These are phyloP conservation scores for Pulveroboletus frians DNA, from an alignment of 768 basidiomycete species.

Conservation along the genomic window DNA sequence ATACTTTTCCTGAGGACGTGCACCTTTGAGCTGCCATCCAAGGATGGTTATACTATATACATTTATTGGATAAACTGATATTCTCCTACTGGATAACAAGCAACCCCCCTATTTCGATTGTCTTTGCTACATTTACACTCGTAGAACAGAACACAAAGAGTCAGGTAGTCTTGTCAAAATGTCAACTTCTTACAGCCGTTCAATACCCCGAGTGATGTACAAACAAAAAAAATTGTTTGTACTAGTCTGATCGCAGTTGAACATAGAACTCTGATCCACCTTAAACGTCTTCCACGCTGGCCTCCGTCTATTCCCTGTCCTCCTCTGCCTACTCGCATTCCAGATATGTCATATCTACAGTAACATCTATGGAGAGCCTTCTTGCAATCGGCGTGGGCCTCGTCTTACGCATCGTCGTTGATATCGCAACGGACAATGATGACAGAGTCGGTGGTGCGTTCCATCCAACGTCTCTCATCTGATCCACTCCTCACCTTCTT, in stretches of 20 bases:
- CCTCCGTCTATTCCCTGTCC: conserved; percentile 27
- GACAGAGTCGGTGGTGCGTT: conserved; percentile 28
- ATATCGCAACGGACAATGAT: conserved; percentile 37
- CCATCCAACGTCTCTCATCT: neutral
- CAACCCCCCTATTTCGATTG: too few relatives aligned
- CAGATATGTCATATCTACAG: conserved; percentile 25
- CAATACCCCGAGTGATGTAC: neutral
- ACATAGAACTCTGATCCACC: neutral
- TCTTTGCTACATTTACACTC: too few relatives aligned
- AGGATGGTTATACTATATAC: too few relatives aligned
- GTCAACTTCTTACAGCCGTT: too few relatives aligned
- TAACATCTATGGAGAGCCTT: conserved; percentile 58
- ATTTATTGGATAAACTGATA: neutral
- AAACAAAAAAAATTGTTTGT: conserved; percentile 22
- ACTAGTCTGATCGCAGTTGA: neutral
- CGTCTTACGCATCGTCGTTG: conserved; percentile 57
- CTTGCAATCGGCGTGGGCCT: conserved; percentile 67
- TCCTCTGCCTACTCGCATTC: conserved; percentile 26
- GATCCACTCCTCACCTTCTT: conserved; percentile 16
- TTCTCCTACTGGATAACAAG: too few relatives aligned
- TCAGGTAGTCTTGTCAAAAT: too few relatives aligned
- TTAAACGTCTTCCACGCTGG: conserved; percentile 20
- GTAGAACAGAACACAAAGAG: too few relatives aligned
- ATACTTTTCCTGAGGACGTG: conserved; percentile 22
- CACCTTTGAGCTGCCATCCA: neutral